phyloP scores from a whole-genome alignment of 2,329 filamentous ascomycete species.

The Rhinocladiella mackenziei region DNA sequence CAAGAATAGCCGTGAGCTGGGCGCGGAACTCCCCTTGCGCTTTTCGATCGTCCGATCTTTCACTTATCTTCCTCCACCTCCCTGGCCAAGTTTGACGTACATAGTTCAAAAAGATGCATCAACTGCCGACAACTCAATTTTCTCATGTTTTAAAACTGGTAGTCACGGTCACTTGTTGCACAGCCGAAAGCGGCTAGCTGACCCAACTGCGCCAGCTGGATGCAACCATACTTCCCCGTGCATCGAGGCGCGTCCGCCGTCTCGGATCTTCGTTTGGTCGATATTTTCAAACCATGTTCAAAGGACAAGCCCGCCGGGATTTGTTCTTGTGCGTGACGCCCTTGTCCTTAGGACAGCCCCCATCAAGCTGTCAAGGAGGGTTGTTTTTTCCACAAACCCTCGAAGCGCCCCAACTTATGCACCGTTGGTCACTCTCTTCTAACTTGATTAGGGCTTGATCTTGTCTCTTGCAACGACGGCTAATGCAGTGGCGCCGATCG shows the following conservation, averaged over 20 bases:
- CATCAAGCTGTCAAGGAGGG: too few relatives aligned
- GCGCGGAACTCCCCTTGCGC: too few relatives aligned
- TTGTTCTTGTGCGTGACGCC: too few relatives aligned
- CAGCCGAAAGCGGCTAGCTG: background rate
- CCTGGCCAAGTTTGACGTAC: constrained; percentile 13
- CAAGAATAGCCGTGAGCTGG: constrained; percentile 8
- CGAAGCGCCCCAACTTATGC: background rate
- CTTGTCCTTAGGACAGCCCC: too few relatives aligned
- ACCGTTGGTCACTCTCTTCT: too few relatives aligned
- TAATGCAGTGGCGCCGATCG: background rate
- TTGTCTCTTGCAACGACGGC: background rate
- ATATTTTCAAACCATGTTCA: too few relatives aligned
- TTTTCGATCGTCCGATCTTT: background rate
- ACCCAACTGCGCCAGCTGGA: background rate
- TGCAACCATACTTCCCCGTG: background rate
- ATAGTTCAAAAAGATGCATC: background rate
- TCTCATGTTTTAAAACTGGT: too few relatives aligned
- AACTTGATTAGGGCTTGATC: background rate
- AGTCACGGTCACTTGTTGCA: background rate
- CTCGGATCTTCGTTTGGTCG: background rate
- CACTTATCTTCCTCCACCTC: background rate
- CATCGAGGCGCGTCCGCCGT: background rate
- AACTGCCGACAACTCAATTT: too few relatives aligned
- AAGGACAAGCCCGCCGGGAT: too few relatives aligned
- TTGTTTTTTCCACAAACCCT: background rate